Percentiles rank a stretch among this genome's conserved stretches.
Conservation (phyloP, 208 protist species). For the Vickermania spadyakhi region DNA sequence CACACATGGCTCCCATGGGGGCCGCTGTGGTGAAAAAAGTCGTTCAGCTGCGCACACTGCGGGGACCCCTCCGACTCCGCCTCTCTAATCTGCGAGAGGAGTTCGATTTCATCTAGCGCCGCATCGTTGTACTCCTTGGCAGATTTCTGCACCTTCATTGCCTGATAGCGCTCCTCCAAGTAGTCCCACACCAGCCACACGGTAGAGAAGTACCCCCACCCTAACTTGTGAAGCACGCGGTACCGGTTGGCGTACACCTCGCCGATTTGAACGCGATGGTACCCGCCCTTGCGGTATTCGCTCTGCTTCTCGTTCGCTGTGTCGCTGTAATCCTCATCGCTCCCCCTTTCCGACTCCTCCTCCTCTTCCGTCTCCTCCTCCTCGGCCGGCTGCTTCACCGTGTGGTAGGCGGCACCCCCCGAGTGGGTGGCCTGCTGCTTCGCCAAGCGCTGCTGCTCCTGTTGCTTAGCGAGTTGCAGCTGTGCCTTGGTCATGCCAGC, state of each 20-base stretch:
- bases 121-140: constrained; percentile 74
- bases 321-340: constrained; percentile 80
- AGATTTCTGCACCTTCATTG: constrained; percentile 80
- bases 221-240: constrained; percentile 92
- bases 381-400: constrained; percentile 4
- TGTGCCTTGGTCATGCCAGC: constrained; percentile 68
- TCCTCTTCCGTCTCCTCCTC: constrained; percentile 31
- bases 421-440: not conserved
- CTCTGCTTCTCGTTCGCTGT: constrained; percentile 69
- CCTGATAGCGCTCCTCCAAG: constrained; percentile 88
- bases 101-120: constrained; percentile 74
- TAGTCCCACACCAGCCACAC: constrained; percentile 97
- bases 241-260: constrained; percentile 94
- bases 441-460: constrained; percentile 3
- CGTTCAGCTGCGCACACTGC: constrained; percentile 73
- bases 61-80: constrained; percentile 59
- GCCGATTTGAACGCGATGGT: constrained; percentile 92
- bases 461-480: constrained; percentile 30
- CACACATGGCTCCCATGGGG: constrained; percentile 91
- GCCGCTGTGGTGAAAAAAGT: constrained; percentile 84
- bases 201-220: constrained; percentile 99
- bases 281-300: constrained; percentile 93
- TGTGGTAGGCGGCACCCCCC: not conserved
- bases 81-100: constrained; percentile 74
- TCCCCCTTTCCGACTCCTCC: constrained; percentile 27